A percentile compares a stretch with the other conserved stretches of the same genome.
Evolutionary conservation across 805 yeast species (phyloP).

Genomic region (Zygosaccharomyces pseudorouxii): DNA sequence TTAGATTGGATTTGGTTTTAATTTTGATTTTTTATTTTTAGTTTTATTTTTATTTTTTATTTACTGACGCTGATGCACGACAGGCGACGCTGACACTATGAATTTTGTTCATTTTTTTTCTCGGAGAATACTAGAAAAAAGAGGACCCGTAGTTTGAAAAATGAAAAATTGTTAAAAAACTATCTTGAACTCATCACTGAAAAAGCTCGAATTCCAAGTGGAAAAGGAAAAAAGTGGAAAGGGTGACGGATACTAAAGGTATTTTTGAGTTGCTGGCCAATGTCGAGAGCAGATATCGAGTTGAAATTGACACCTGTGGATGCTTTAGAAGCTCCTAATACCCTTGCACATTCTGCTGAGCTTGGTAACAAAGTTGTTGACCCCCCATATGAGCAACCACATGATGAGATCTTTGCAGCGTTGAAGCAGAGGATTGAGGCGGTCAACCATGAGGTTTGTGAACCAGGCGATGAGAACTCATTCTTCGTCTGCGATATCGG

Average conservation of each 20-base stretch:
- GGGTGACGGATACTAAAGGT: neutral
- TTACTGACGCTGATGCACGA: neutral
- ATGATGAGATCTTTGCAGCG: constrained; percentile 38
- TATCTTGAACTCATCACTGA: neutral
- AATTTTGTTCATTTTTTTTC: neutral
- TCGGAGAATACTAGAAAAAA: neutral
- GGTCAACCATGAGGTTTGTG: constrained; percentile 55
- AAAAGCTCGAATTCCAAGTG: neutral
- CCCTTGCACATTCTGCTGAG: neutral
- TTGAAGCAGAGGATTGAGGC: constrained; percentile 38
- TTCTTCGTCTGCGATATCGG: constrained; percentile 86
- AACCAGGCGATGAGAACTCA: constrained; percentile 76
- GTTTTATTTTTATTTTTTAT: neutral
- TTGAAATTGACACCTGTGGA: neutral
- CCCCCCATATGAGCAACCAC: constrained; percentile 33
- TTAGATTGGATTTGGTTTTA: too few species aligned
- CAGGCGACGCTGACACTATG: neutral
- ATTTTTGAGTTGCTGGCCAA: neutral
- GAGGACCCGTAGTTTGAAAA: neutral
- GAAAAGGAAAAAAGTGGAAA: neutral
- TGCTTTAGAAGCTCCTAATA: neutral
- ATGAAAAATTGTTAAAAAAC: neutral
- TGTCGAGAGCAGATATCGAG: constrained; percentile 2
- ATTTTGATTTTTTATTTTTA: too few species aligned
- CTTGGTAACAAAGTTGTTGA: neutral